These are phyloP conservation scores for Vigna trinervia DNA, from an alignment of 306 rosid species.

Conservation along the genomic window DNA sequence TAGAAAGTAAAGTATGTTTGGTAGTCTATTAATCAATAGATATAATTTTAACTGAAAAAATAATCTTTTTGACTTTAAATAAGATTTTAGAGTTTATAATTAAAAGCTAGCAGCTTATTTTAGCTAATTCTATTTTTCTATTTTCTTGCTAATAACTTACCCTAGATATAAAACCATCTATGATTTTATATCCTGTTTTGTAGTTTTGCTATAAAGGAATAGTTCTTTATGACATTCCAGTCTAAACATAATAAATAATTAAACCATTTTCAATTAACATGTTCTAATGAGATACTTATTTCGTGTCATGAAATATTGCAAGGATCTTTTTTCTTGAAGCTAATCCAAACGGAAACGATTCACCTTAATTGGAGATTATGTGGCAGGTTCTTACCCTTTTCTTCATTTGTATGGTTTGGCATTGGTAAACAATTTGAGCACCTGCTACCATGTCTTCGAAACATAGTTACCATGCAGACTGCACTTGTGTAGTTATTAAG, in stretches of 20 bases:
- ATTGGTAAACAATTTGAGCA: not conserved
- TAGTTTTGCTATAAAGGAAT: not conserved
- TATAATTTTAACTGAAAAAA: not conserved
- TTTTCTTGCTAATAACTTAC: not conserved
- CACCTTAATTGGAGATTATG: conserved; percentile 24
- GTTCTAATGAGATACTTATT: no score
- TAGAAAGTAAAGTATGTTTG: not conserved
- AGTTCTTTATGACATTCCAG: not conserved
- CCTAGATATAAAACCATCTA: not conserved
- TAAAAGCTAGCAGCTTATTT: not conserved
- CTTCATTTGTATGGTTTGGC: not conserved
- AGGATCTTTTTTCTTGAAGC: no score
- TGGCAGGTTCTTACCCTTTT: not conserved
- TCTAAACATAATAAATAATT: not conserved
- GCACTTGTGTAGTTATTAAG: not conserved
- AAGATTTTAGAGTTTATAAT: not conserved
- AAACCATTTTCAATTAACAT: not conserved
- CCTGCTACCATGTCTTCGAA: not conserved
- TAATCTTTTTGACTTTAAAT: not conserved
- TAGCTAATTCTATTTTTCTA: not conserved
- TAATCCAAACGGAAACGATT: not conserved
- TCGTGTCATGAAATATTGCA: no score
- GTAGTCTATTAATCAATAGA: not conserved
- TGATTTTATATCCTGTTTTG: not conserved
- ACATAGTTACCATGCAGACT: not conserved